phyloP scores from a whole-genome alignment of 768 basidiomycete genomes.

The Kwoniella sp. region DNA sequence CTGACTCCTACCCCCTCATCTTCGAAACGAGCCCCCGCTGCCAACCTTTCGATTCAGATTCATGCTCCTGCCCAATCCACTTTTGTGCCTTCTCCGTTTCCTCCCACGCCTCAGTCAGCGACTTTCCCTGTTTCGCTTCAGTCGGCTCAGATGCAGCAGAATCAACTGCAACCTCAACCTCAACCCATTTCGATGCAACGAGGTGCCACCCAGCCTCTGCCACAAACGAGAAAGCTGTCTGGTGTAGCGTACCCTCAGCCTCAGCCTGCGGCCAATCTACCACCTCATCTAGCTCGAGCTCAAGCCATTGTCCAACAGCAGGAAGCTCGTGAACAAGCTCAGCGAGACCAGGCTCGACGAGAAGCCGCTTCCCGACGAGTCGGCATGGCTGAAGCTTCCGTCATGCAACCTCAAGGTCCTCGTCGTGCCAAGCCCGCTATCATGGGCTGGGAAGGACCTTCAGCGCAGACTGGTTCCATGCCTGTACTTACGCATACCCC shows the following conservation, averaged over 20 bases:
- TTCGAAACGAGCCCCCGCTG: slow-evolving; percentile 11
- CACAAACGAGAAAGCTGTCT: slow-evolving; percentile 23
- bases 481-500: slow-evolving; percentile 31
- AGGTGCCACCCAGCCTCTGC: slow-evolving; percentile 43
- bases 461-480: slow-evolving; percentile 26
- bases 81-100: slow-evolving; percentile 23
- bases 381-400: slow-evolving; percentile 42
- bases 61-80: slow-evolving; percentile 33
- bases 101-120: slow-evolving; percentile 39
- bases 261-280: slow-evolving; percentile 15
- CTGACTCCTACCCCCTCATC: slow-evolving; percentile 12
- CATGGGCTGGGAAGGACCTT: slow-evolving; percentile 46
- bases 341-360: slow-evolving; percentile 28
- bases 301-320: slow-evolving; percentile 43
- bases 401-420: slow-evolving; percentile 20
- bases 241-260: slow-evolving; percentile 15
- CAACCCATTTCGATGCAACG: slow-evolving; percentile 40
- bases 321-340: slow-evolving; percentile 34
- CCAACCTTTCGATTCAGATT: slow-evolving; percentile 34
- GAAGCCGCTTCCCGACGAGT: slow-evolving; percentile 32
- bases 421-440: slow-evolving; percentile 25
- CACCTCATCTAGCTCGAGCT: slow-evolving; percentile 40
- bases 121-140: slow-evolving; percentile 19
- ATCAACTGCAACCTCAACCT: slow-evolving; percentile 1
- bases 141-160: slow-evolving; percentile 5